These are phyloP conservation scores for Cinchona pubescens DNA, from an alignment of 257 asterid species.

Conservation along the genomic window DNA sequence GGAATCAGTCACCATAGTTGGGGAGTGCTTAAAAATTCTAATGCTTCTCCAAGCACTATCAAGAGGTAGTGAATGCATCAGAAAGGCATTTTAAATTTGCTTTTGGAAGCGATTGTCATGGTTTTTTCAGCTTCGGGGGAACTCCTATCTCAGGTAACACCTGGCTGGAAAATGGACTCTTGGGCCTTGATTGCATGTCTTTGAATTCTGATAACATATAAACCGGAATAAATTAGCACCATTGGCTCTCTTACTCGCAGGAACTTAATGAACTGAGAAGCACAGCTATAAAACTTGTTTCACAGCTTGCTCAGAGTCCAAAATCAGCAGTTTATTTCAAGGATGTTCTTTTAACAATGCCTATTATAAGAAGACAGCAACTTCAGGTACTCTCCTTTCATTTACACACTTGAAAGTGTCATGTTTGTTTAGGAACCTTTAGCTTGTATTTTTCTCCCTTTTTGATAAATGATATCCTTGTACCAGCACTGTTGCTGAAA, in stretches of 20 bases:
- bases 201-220: background rate
- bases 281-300: constrained; percentile 62
- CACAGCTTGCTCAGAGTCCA: constrained; percentile 92
- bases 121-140: constrained; percentile 55
- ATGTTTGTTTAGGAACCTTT: background rate
- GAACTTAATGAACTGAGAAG: constrained; percentile 60
- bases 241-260: constrained; percentile 42
- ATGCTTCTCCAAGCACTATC: constrained; percentile 74
- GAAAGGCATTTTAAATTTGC: constrained; percentile 64
- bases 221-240: constrained; percentile 12
- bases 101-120: constrained; percentile 74
- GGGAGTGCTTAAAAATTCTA: constrained; percentile 80
- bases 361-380: constrained; percentile 67
- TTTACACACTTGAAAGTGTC: background rate
- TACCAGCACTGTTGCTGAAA: background rate
- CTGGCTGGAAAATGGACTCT: constrained; percentile 1
- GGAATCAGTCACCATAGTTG: constrained; percentile 71
- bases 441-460: background rate
- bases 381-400: constrained; percentile 69
- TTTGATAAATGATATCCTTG: background rate
- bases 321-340: constrained; percentile 61
- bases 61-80: constrained; percentile 52
- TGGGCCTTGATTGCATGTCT: constrained; percentile 14
- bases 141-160: constrained; percentile 59
- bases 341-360: constrained; percentile 78